phyloP scores from a whole-genome alignment of 352 stramenopile genomes.

The Pilasporangium apinafurcum region DNA sequence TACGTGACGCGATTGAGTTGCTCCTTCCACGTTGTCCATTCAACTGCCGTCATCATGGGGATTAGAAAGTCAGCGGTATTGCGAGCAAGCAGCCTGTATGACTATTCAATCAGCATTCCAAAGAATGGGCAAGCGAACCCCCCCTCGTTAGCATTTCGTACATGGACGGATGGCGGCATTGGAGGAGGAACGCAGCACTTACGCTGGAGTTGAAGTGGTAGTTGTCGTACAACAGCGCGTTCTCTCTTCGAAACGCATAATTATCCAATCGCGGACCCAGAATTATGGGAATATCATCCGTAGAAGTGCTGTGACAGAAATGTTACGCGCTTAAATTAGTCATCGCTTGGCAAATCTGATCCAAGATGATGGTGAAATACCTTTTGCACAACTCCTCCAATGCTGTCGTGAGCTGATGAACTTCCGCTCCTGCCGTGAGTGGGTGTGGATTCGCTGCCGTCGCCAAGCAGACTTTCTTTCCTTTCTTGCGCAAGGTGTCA shows the following conservation, averaged over 20 bases:
- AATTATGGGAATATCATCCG: slow-evolving; percentile 54
- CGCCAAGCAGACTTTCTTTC: slow-evolving; percentile 70
- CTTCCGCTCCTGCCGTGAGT: slow-evolving; percentile 21
- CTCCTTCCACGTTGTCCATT: slow-evolving; percentile 83
- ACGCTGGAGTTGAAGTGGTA: slow-evolving; percentile 83
- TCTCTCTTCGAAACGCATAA: slow-evolving; percentile 62
- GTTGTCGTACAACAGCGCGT: slow-evolving; percentile 51
- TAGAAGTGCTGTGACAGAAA: slow-evolving; percentile 37
- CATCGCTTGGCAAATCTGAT: neutral
- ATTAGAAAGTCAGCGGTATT: slow-evolving; percentile 74
- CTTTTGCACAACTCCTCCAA: slow-evolving; percentile 75
- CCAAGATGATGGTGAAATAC: slow-evolving; percentile 13
- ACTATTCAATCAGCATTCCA: slow-evolving; percentile 17
- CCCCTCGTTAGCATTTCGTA: neutral
- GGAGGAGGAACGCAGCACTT: slow-evolving; percentile 7
- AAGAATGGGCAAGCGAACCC: neutral
- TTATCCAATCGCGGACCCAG: slow-evolving; percentile 70
- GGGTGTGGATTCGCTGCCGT: slow-evolving; percentile 44
- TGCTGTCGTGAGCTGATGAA: slow-evolving; percentile 42
- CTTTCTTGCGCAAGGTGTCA: slow-evolving; percentile 77
- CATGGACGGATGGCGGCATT: neutral
- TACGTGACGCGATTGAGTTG: slow-evolving; percentile 66
- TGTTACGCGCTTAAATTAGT: neutral
- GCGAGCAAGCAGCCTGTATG: slow-evolving; percentile 69
- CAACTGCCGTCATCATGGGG: slow-evolving; percentile 74